These are phyloP conservation scores for Amniculicola lignicola DNA, from an alignment of 495 filamentous ascomycete species.

Conservation along the genomic window DNA sequence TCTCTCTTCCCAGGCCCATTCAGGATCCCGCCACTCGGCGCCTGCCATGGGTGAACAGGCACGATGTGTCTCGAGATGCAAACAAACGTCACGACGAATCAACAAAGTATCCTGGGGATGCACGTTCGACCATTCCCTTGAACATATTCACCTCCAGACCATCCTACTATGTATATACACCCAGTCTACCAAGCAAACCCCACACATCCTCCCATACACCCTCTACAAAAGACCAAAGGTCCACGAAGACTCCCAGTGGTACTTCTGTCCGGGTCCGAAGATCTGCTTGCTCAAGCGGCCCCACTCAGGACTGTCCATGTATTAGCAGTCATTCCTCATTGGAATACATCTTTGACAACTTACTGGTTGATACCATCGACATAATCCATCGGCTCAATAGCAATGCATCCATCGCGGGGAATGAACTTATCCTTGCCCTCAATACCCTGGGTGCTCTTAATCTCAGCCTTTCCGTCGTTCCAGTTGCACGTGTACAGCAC, in stretches of 20 bases:
- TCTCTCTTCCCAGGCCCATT: no score
- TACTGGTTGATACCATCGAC: constrained; percentile 43
- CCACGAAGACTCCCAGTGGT: constrained; percentile 39
- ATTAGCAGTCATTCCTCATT: not conserved
- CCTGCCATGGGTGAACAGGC: no score
- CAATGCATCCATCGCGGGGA: constrained; percentile 55
- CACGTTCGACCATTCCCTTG: no score
- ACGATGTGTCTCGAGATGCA: no score
- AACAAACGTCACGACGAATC: no score
- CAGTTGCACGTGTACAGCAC: constrained; percentile 41
- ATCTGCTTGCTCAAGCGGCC: constrained; percentile 35
- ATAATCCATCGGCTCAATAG: constrained; percentile 46
- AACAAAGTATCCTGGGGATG: no score
- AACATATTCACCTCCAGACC: no score
- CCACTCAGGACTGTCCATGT: constrained; percentile 30
- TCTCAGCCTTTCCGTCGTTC: constrained; percentile 45
- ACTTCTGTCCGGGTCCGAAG: constrained; percentile 40
- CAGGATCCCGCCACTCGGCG: no score
- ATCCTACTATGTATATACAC: no score
- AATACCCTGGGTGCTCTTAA: constrained; percentile 49
- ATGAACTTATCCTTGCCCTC: constrained; percentile 41
- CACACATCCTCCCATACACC: no score
- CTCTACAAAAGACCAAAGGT: constrained; percentile 26
- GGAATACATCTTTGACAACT: not conserved
- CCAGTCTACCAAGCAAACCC: no score